A percentile compares a stretch with the other conserved stretches of the same genome.
These are phyloP conservation scores for Plasmodium berghei DNA, from an alignment of 169 alveolate species.

Conservation along the genomic window DNA sequence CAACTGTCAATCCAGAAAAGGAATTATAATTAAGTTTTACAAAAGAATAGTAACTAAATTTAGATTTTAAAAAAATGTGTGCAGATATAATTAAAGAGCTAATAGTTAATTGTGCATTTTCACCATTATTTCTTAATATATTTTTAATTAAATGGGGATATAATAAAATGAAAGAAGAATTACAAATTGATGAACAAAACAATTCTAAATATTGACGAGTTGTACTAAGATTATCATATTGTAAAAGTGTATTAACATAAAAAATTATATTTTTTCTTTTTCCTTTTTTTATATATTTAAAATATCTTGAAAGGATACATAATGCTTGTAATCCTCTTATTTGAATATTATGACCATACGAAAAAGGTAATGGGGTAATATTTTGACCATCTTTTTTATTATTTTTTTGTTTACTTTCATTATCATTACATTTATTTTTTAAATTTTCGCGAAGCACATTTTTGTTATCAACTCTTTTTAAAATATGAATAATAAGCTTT, in stretches of 20 bases:
- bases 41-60: conserved; percentile 49
- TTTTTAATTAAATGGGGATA: conserved; percentile 33
- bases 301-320: conserved; percentile 68
- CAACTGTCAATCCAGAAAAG: conserved; percentile 4
- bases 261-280: conserved; percentile 23
- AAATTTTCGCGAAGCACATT: not conserved
- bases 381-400: not conserved
- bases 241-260: conserved; percentile 20
- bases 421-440: not conserved
- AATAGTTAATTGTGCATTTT: conserved; percentile 17
- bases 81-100: conserved; percentile 40
- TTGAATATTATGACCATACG: conserved; percentile 76
- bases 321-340: conserved; percentile 77
- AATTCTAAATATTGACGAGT: conserved; percentile 67
- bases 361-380: conserved; percentile 75
- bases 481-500: not conserved
- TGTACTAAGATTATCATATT: conserved; percentile 27
- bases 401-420: not conserved
- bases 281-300: conserved; percentile 26
- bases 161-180: conserved; percentile 44
- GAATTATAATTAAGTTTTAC: conserved; percentile 14
- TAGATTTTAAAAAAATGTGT: conserved; percentile 17
- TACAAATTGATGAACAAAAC: conserved; percentile 22
- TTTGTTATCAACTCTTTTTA: not conserved
- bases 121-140: not conserved